These are phyloP conservation scores for Nannochloris sp. DNA, from an alignment of 139 green algal genomes.

Conservation along the genomic window DNA sequence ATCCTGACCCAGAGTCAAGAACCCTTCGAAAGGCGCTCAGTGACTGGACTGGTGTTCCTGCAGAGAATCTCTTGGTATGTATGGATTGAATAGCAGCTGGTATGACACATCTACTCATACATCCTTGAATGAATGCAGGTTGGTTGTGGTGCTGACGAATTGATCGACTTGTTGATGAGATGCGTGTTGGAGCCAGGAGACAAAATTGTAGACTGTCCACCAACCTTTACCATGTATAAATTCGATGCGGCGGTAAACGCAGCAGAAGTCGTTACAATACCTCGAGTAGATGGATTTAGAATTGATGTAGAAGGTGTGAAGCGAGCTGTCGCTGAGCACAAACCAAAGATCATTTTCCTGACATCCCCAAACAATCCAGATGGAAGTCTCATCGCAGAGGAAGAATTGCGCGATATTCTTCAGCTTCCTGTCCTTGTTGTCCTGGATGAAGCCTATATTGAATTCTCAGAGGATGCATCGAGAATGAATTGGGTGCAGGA, in stretches of 20 bases:
- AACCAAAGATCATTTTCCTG: slow-evolving; percentile 95
- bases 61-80: slow-evolving; percentile 85
- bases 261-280: slow-evolving; percentile 74
- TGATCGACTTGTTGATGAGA: slow-evolving; percentile 93
- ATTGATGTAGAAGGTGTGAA: slow-evolving; percentile 76
- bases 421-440: slow-evolving; percentile 87
- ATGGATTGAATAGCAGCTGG: neutral
- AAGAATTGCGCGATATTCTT: slow-evolving; percentile 70
- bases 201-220: slow-evolving; percentile 83
- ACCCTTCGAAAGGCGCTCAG: slow-evolving; percentile 66
- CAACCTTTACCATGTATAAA: slow-evolving; percentile 97
- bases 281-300: slow-evolving; percentile 69
- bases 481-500: slow-evolving; percentile 62
- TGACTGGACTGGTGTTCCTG: slow-evolving; percentile 56
- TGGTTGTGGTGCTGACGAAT: slow-evolving; percentile 88
- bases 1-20: slow-evolving; percentile 92
- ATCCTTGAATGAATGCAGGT: slow-evolving; percentile 47
- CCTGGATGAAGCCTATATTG: slow-evolving; percentile 98
- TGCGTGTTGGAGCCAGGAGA: slow-evolving; percentile 89
- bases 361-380: slow-evolving; percentile 99
- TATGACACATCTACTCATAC: neutral
- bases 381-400: slow-evolving; percentile 73
- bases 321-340: slow-evolving; percentile 61
- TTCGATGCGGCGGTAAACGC: slow-evolving; percentile 96
- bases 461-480: slow-evolving; percentile 72